A percentile compares a stretch with the other conserved stretches of the same genome.
These are phyloP conservation scores for Daldinia bambusicola DNA, from an alignment of 495 filamentous ascomycete genomes.

Conservation along the genomic window DNA sequence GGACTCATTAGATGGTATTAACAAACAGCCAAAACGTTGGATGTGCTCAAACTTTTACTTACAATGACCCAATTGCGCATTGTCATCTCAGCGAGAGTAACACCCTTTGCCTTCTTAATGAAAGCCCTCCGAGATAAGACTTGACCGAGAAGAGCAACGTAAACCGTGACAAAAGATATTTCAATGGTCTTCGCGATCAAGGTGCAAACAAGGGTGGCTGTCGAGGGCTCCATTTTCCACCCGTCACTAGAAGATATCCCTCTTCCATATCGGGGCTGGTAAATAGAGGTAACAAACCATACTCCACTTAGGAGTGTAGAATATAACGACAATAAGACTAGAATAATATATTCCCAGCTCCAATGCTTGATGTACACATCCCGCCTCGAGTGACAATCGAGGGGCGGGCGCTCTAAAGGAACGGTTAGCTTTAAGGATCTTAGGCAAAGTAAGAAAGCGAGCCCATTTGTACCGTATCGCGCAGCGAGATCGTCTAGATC, in stretches of 20 bases:
- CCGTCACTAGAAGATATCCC: conserved; percentile 58
- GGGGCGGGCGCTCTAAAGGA: conserved; percentile 26
- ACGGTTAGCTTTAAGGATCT: conserved; percentile 6
- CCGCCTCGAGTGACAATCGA: conserved; percentile 46
- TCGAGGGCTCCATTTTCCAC: conserved; percentile 61
- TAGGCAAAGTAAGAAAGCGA: not conserved
- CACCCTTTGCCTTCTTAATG: conserved; percentile 63
- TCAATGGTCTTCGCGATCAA: conserved; percentile 79
- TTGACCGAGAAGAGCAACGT: conserved; percentile 78
- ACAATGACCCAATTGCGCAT: conserved; percentile 67
- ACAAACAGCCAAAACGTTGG: not conserved
- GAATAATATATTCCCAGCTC: conserved; percentile 67
- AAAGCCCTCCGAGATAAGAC: conserved; percentile 72
- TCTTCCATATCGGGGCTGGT: conserved; percentile 68
- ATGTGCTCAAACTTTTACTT: conserved; percentile 21
- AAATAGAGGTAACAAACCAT: conserved; percentile 67
- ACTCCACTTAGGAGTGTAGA: conserved; percentile 73
- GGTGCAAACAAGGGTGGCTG: conserved; percentile 69
- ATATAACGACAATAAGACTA: conserved; percentile 71
- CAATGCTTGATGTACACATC: conserved; percentile 54
- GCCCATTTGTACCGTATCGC: conserved; percentile 29
- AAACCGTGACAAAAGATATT: conserved; percentile 78
- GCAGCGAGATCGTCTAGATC: conserved; percentile 32
- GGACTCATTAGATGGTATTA: conserved; percentile 5
- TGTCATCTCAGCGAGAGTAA: conserved; percentile 76